Evolutionary conservation across 2,329 filamentous ascomycete species (phyloP).

Genomic region (Sclerotinia nivalis): DNA sequence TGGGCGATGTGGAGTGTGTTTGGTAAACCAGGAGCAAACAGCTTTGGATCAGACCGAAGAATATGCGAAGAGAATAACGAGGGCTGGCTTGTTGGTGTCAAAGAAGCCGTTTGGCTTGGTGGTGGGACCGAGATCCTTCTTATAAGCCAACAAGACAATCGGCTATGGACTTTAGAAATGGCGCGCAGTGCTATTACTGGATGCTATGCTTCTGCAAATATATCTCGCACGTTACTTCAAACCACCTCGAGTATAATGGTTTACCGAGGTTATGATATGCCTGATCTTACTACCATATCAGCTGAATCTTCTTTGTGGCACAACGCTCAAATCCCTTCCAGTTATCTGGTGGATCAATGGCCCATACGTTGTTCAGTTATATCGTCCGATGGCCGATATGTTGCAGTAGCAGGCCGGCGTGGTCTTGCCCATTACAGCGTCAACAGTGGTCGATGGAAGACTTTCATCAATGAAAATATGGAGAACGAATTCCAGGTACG

Average conservation of each 20-base stretch:
- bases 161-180: conserved; percentile 86
- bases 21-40: conserved; percentile 83
- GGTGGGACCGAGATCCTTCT: conserved; percentile 85
- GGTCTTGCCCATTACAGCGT: conserved; percentile 96
- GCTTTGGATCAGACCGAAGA: conserved; percentile 69
- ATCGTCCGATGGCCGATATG: conserved; percentile 88
- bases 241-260: conserved; percentile 87
- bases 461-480: conserved; percentile 75
- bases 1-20: conserved; percentile 99
- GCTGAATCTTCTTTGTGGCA: conserved; percentile 96
- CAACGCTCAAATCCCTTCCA: conserved; percentile 78
- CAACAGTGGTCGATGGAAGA: conserved; percentile 93
- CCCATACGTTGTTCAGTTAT: conserved; percentile 85
- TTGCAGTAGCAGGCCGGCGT: conserved; percentile 90
- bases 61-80: conserved; percentile 71
- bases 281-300: conserved; percentile 87
- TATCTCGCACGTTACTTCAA: conserved; percentile 85
- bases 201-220: conserved; percentile 87
- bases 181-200: conserved; percentile 90
- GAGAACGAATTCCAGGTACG: conserved; percentile 92
- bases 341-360: conserved; percentile 90
- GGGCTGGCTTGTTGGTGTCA: conserved; percentile 79
- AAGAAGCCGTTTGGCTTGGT: conserved; percentile 80
- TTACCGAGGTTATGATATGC: conserved; percentile 89
- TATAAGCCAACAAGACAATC: conserved; percentile 67